phyloP scores from a whole-genome alignment of 192 early-diverging fungal species.

The Tieghemiomyces parasiticus region DNA sequence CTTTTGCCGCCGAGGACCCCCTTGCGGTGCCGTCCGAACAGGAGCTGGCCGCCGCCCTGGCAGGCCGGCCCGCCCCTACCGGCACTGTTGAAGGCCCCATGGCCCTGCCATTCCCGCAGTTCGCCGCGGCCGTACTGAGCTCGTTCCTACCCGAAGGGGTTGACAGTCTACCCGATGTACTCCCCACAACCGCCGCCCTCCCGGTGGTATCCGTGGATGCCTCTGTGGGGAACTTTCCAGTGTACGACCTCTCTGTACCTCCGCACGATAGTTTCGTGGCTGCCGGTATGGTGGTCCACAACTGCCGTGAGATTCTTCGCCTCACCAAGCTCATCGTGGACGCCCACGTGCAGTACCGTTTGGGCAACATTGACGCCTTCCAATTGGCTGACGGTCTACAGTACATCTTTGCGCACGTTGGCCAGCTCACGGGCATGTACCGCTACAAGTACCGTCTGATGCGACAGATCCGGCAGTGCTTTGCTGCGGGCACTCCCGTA shows the following conservation, averaged over 20 bases:
- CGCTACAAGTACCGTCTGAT: conserved; percentile 97
- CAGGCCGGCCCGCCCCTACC: too few species aligned
- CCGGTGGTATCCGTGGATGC: not conserved
- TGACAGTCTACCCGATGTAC: too few species aligned
- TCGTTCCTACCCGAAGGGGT: too few species aligned
- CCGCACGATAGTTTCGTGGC: conserved; percentile 34
- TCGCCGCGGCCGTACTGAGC: too few species aligned
- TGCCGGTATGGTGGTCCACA: conserved; percentile 26
- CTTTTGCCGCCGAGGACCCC: too few species aligned
- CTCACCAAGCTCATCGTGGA: conserved; percentile 95
- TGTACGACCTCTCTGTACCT: conserved; percentile 33
- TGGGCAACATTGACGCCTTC: conserved; percentile 97
- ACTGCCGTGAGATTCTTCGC: conserved; percentile 85
- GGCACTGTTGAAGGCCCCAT: too few species aligned
- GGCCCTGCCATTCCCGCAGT: too few species aligned
- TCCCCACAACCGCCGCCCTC: too few species aligned
- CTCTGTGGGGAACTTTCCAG: conserved; percentile 16
- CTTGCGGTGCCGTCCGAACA: too few species aligned
- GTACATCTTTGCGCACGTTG: conserved; percentile 97
- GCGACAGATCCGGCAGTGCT: conserved; percentile 83
- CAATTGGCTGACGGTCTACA: conserved; percentile 98
- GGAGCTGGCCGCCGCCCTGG: too few species aligned
- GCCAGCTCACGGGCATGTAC: conserved; percentile 99
- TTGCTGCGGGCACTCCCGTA: not conserved
- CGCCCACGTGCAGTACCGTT: conserved; percentile 93